Percentiles rank a stretch among this genome's conserved stretches.
phyloP scores from a whole-genome alignment of 169 alveolate genomes.

The Plasmodium gallinaceum region DNA sequence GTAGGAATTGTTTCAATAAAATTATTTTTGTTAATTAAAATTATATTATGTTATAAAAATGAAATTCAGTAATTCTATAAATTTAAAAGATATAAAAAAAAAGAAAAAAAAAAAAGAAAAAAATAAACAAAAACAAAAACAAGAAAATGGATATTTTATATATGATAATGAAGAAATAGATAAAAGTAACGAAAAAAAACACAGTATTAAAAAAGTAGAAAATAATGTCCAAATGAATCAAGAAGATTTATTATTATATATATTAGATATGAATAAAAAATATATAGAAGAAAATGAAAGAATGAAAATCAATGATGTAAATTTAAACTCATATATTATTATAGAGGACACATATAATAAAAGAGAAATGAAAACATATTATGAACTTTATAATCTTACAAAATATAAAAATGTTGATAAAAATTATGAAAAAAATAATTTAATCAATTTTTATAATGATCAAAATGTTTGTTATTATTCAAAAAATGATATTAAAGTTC shows the following conservation, averaged over 20 bases:
- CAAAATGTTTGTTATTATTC: not conserved
- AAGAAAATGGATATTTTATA: too few species aligned
- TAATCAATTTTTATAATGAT: constrained; percentile 44
- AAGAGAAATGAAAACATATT: constrained; percentile 25
- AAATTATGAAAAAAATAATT: constrained; percentile 5
- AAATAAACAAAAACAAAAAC: not conserved
- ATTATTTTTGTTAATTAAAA: too few species aligned
- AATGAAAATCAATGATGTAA: not conserved
- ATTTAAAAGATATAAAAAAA: not conserved
- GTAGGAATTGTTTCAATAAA: too few species aligned
- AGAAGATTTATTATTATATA: constrained; percentile 19
- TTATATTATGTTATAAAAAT: too few species aligned
- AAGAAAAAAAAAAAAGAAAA: constrained; percentile 1
- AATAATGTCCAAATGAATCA: constrained; percentile 13
- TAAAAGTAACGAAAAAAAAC: not conserved
- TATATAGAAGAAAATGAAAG: not conserved
- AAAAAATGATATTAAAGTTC: not conserved
- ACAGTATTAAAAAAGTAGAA: not conserved
- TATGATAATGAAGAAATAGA: not conserved
- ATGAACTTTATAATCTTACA: constrained; percentile 36
- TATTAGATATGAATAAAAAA: constrained; percentile 5
- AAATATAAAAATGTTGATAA: constrained; percentile 33
- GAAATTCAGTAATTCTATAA: too few species aligned
- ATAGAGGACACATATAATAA: not conserved
- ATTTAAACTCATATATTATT: not conserved